phyloP scores from a whole-genome alignment of 768 basidiomycete genomes.

The Suillus occidentalis region DNA sequence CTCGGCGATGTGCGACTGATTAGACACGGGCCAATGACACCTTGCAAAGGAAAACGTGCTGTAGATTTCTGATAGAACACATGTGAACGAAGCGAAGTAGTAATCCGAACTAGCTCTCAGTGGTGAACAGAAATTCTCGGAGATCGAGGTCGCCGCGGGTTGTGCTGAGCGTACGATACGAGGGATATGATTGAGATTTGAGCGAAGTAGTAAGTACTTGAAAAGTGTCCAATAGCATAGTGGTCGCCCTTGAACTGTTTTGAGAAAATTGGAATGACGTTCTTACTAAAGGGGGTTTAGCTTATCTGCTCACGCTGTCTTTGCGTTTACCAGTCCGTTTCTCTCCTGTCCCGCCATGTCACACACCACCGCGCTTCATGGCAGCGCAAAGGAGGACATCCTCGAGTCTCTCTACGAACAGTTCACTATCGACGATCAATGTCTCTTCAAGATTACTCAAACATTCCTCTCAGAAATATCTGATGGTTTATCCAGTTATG shows the following conservation, averaged over 20 bases:
- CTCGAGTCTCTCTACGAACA: constrained; percentile 69
- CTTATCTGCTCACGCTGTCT: constrained; percentile 2
- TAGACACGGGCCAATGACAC: neutral
- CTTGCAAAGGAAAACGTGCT: neutral
- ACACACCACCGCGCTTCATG: constrained; percentile 40
- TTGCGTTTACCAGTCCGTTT: neutral
- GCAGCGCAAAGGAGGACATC: constrained; percentile 44
- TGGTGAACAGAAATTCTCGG: neutral
- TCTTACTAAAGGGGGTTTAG: neutral
- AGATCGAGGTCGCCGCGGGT: neutral
- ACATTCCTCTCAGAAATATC: constrained; percentile 82
- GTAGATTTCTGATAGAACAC: neutral
- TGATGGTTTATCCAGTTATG: constrained; percentile 70
- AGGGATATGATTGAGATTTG: neutral
- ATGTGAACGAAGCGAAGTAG: neutral
- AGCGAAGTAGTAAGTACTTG: neutral
- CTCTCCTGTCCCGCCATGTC: constrained; percentile 28
- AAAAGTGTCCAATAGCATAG: neutral
- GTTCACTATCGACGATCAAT: constrained; percentile 64
- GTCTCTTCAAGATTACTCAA: constrained; percentile 67
- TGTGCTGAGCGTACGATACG: neutral
- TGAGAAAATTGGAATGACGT: neutral
- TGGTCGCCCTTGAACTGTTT: neutral
- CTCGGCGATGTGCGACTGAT: constrained; percentile 5
- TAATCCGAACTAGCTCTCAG: neutral